Evolutionary conservation across 768 basidiomycete species (phyloP).

Genomic region (Calocybe indica): DNA sequence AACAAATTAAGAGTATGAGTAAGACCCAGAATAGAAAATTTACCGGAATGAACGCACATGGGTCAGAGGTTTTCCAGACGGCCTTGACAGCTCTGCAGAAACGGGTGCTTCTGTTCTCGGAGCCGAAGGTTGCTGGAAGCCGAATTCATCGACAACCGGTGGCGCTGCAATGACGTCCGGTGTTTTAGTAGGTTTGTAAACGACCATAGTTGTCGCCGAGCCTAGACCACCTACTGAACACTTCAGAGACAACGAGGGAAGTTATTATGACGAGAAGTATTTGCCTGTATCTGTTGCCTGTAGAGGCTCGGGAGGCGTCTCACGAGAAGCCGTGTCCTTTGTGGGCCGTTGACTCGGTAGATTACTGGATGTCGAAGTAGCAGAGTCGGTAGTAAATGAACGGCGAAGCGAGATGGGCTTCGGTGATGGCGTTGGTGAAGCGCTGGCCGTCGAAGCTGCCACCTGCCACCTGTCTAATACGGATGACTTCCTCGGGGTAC

Average conservation of each 20-base stretch:
- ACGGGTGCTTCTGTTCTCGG: conserved; percentile 8
- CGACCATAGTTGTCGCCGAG: conserved; percentile 72
- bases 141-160: conserved; percentile 42
- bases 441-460: conserved; percentile 8
- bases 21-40: conserved; percentile 18
- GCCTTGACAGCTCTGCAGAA: conserved; percentile 31
- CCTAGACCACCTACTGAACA: conserved; percentile 42
- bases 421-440: conserved; percentile 31
- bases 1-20: too few species aligned
- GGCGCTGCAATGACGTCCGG: conserved; percentile 20
- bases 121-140: conserved; percentile 27
- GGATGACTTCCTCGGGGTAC: conserved; percentile 28
- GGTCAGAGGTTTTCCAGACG: conserved; percentile 62
- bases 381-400: conserved; percentile 27
- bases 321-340: background rate
- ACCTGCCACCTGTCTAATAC: conserved; percentile 74
- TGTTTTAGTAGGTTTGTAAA: conserved; percentile 48
- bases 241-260: conserved; percentile 7
- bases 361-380: conserved; percentile 9
- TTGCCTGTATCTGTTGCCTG: too few species aligned
- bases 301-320: background rate
- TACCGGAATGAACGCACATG: conserved; percentile 85
- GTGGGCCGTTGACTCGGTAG: conserved; percentile 6
- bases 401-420: conserved; percentile 35
- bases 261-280: too few species aligned